These are phyloP conservation scores for Ceratocystiopsis sp. DNA, from an alignment of 2,329 filamentous ascomycete genomes.

Conservation along the genomic window DNA sequence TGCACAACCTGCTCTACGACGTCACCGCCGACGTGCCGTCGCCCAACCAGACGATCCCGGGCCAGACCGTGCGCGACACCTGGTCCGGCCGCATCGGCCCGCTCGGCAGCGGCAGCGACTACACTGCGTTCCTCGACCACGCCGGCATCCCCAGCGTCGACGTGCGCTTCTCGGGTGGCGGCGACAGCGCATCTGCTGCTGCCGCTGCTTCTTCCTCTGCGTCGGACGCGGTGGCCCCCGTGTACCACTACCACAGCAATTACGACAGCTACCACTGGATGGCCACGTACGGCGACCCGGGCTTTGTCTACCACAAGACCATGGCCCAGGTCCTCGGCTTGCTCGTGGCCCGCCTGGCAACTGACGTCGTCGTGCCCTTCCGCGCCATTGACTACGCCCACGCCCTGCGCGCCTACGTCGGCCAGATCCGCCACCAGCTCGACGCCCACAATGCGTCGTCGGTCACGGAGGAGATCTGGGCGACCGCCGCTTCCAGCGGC, in stretches of 20 bases:
- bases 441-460: constrained; percentile 8
- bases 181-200: neutral
- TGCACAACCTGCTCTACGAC: constrained; percentile 56
- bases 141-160: constrained; percentile 50
- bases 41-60: constrained; percentile 56
- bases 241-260: constrained; percentile 76
- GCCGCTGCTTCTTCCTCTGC: neutral
- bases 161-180: constrained; percentile 33
- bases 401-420: constrained; percentile 34
- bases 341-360: constrained; percentile 41
- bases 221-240: constrained; percentile 16
- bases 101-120: constrained; percentile 59
- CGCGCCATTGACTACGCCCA: constrained; percentile 47
- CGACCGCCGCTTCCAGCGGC: neutral
- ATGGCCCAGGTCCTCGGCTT: constrained; percentile 50
- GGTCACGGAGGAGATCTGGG: too few species aligned
- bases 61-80: constrained; percentile 51
- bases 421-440: constrained; percentile 32
- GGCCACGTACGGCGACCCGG: constrained; percentile 58
- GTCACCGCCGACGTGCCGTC: constrained; percentile 46
- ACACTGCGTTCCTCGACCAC: constrained; percentile 58
- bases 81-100: constrained; percentile 46
- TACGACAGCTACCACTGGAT: constrained; percentile 87
- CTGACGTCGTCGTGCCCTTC: constrained; percentile 45
- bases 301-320: constrained; percentile 47